These are phyloP conservation scores for Yamadazyma pseudoaaseri DNA, from an alignment of 1,139 yeast genomes.

Conservation along the genomic window DNA sequence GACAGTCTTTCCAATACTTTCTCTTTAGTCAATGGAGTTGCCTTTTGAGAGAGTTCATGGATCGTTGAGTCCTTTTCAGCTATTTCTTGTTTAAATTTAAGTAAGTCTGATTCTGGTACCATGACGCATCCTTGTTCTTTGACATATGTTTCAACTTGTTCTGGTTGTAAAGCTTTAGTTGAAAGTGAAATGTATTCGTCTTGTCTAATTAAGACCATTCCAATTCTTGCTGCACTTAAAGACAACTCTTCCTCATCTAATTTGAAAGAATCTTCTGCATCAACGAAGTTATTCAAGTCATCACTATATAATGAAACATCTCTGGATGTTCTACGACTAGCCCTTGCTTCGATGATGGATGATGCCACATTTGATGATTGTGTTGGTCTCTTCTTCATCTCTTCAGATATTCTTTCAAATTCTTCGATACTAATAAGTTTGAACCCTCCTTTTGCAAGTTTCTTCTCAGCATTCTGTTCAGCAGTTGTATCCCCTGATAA, in stretches of 20 bases:
- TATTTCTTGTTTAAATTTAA: conserved; percentile 29
- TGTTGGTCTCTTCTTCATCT: conserved; percentile 3
- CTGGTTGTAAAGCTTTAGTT: conserved; percentile 12
- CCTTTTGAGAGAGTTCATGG: conserved; percentile 21
- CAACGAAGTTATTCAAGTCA: conserved; percentile 22
- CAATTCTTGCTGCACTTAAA: conserved; percentile 31
- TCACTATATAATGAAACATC: conserved; percentile 16
- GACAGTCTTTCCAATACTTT: conserved; percentile 33
- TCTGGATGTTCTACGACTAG: conserved; percentile 15
- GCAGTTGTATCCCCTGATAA: conserved; percentile 8
- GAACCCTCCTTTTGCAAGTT: conserved; percentile 4
- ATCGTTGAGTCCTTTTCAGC: conserved; percentile 35
- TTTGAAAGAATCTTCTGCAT: conserved; percentile 36
- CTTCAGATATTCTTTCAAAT: conserved; percentile 9
- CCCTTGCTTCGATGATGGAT: conserved; percentile 14
- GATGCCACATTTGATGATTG: conserved; percentile 13
- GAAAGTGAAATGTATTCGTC: conserved; percentile 20
- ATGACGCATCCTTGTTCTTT: conserved; percentile 15
- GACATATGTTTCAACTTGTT: conserved; percentile 18
- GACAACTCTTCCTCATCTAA: conserved; percentile 28
- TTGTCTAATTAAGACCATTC: conserved; percentile 34
- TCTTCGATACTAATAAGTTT: conserved; percentile 7
- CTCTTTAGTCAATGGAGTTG: conserved; percentile 22
- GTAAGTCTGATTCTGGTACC: conserved; percentile 25
- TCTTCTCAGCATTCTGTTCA: conserved; percentile 1